Evolutionary conservation across 2,329 filamentous ascomycete species (phyloP), one percentile per base, ranked within the genome.

Genomic region (Colletotrichum agaves): DNA sequence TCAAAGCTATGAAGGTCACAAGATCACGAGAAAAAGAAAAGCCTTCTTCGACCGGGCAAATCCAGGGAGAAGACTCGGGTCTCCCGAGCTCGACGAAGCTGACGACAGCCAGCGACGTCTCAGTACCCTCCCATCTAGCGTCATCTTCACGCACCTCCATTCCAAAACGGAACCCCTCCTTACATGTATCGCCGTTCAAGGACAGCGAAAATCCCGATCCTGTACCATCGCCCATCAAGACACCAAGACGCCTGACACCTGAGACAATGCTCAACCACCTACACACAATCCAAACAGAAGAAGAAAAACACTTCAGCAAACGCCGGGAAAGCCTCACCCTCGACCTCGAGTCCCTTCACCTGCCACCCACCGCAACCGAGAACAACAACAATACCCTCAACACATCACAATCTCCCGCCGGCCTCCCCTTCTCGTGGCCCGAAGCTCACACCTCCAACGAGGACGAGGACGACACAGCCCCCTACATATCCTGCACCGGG

Each of bases 201-300:
- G 11, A 13, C 46, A 13, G 19, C 21, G 46, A 31, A 13, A 5
- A 27, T 31, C n/a, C 19, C 49, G 33, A 52, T 35, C 31, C n/a
- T 15, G 17, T 19, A 5, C 11, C 31, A 39, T 39, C 17, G 15
- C 50, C 50, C 17, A 8, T 8, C 12, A 44, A 44, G 12, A 44
- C 41, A n/a, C 17, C 41, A 19, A 53, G 15, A 39, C 33, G 50
- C 17, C 31, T 53, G 15, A 53, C 50, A 15, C 31, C 50, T 11
- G 31, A 39, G 12, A 23, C 31, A 11, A 53, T 53, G 50, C 50
- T 53, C 33, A 37, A 27, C 50, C 50, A 53, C n/a, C 33, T 53
- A 3, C 33, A 53, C n/a, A 53, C 50, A n/a, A 53, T 53, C 50
- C 50, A 53, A n/a, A 15, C 17, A 27, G 50, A 53, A 23, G 50